Conservation (phyloP, 129 eudicot species). For the Ambrosia trifida region DNA sequence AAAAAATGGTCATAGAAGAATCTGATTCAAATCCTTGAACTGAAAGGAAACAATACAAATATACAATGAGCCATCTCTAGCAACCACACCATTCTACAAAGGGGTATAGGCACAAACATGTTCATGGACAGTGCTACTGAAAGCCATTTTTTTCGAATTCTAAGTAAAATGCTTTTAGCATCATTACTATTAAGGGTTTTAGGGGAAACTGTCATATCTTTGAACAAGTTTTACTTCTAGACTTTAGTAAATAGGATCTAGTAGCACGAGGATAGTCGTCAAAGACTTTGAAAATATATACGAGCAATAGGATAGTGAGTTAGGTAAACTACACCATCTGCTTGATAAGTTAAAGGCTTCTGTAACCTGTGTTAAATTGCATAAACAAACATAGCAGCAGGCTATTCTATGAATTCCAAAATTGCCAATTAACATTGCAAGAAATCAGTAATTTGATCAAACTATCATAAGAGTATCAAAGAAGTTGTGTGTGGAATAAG, state of each 20-base stretch:
- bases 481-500: neutral
- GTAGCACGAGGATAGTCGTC: neutral
- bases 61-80: neutral
- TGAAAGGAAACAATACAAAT: neutral
- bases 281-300: neutral
- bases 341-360: neutral
- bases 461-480: neutral
- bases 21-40: neutral
- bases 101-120: neutral
- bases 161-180: neutral
- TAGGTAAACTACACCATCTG: neutral
- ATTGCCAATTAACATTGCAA: neutral
- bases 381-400: neutral
- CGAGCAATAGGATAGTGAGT: no score
- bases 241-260: neutral
- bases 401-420: neutral
- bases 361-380: neutral
- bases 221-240: neutral
- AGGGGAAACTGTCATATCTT: neutral
- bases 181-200: neutral
- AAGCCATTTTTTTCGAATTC: neutral
- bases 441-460: neutral
- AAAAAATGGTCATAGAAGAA: neutral
- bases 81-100: neutral
- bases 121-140: neutral